Percentiles rank a stretch among this genome's conserved stretches.
These are phyloP conservation scores for Ophiorrhiza pumila DNA, from an alignment of 257 asterid genomes.

Conservation along the genomic window DNA sequence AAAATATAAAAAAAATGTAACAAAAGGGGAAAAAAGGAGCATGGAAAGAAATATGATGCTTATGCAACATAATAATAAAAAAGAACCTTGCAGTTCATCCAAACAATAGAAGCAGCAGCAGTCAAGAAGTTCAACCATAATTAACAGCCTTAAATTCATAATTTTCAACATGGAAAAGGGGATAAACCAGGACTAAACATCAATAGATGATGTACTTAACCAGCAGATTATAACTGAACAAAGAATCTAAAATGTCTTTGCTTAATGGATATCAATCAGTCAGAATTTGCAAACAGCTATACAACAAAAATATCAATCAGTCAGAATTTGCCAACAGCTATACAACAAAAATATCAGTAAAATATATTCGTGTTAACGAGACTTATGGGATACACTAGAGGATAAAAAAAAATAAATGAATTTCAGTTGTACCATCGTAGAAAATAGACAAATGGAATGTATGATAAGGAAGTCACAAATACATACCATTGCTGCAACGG, in stretches of 20 bases:
- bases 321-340: background rate
- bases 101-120: background rate
- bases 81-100: background rate
- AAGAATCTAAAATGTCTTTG: background rate
- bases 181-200: background rate
- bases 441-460: slow-evolving; percentile 34
- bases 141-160: background rate
- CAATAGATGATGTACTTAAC: background rate
- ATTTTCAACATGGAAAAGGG: background rate
- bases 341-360: background rate
- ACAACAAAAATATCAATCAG: background rate
- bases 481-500: slow-evolving; percentile 98
- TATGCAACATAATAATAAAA: background rate
- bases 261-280: background rate
- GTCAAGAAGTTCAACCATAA: background rate
- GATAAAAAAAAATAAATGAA: slow-evolving; percentile 21
- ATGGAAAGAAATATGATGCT: background rate
- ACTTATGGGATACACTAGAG: background rate
- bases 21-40: background rate
- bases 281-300: too few species aligned
- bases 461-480: slow-evolving; percentile 45
- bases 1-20: background rate
- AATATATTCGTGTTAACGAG: background rate
- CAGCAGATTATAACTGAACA: background rate
- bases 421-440: slow-evolving; percentile 33